phyloP scores from a whole-genome alignment of 139 green algal species.

The Coelastrella sp. region DNA sequence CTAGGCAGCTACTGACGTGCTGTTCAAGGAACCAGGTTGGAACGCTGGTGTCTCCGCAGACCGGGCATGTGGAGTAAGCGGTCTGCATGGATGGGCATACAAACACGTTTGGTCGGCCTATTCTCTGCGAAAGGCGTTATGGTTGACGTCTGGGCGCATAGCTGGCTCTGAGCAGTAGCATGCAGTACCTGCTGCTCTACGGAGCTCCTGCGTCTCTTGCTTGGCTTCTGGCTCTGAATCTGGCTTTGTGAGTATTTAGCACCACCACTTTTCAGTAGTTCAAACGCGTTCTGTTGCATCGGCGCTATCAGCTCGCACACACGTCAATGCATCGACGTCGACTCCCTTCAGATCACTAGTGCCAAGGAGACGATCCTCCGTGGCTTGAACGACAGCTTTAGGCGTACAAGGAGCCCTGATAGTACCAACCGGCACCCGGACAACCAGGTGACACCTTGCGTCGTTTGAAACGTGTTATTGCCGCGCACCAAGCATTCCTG shows the following conservation, averaged over 20 bases:
- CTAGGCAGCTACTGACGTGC: slow-evolving; percentile 2
- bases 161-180: neutral
- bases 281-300: slow-evolving; percentile 30
- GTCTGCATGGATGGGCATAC: neutral
- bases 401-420: too few species aligned
- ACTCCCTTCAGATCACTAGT: too few species aligned
- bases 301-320: neutral
- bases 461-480: neutral
- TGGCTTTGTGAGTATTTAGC: neutral
- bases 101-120: too few species aligned
- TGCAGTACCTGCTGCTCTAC: neutral
- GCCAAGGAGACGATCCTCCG: too few species aligned
- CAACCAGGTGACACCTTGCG: neutral
- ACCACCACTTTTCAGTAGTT: neutral
- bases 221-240: neutral
- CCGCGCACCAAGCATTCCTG: too few species aligned
- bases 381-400: too few species aligned
- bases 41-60: slow-evolving; percentile 9
- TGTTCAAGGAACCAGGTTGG: slow-evolving; percentile 15
- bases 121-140: too few species aligned
- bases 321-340: too few species aligned
- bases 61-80: slow-evolving; percentile 19
- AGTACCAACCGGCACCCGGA: too few species aligned
- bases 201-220: slow-evolving; percentile 1
- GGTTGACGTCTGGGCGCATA: too few species aligned